Evolutionary conservation across 1,284 basidiomycete genomes (phyloP), one percentile per base, ranked within the genome.

Genomic region (Ceratobasidium sp.): DNA sequence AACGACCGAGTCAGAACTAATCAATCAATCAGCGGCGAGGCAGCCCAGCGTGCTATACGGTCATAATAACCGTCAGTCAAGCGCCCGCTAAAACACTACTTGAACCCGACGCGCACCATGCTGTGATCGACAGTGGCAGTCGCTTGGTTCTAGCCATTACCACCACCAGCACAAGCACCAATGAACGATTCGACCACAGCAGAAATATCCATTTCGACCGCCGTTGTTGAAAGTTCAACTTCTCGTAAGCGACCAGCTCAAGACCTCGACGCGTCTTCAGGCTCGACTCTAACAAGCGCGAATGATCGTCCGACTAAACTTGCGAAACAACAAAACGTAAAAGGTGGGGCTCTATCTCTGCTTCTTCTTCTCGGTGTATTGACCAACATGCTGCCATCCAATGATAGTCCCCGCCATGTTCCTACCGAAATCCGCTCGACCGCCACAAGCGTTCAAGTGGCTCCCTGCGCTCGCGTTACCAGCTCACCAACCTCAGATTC

Each of bases 401-500:
- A n/a, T n/a, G 16, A n/a, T 18, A 45, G 43, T 45, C 18, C 43
- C 43, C 9, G 16, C 6, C 4, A 45, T 45, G 43, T 45, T 45
- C 16, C 43, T 45, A 3, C 43, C 23, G 23, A 26, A 52, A 52
- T 9, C 50, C 52, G 16, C 28, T 34, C 30, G 28, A 34, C 52
- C 60, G 28, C 8, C 41, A 4, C 8, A n/a, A 41, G 52, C 64
- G 23, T 69, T 69, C 64, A 55, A 69, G 32, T 69, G 64, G 64
- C 36, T 69, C 6, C 64, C 64, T 3, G 3, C 64, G 5, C 52
- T 69, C 21, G 64, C 64, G 4, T 45, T 41, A 5, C 48, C 62
- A 3, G 16, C 32, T 9, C 41, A 48, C 26, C 60, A 50, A 34
- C 43, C 60, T 6, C 41, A 28, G 23, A 10, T n/a, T 16, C 10